A percentile compares a stretch with the other conserved stretches of the same genome.
Evolutionary conservation across 208 protist genomes (phyloP).

Genomic region (Leishmania turanica): DNA sequence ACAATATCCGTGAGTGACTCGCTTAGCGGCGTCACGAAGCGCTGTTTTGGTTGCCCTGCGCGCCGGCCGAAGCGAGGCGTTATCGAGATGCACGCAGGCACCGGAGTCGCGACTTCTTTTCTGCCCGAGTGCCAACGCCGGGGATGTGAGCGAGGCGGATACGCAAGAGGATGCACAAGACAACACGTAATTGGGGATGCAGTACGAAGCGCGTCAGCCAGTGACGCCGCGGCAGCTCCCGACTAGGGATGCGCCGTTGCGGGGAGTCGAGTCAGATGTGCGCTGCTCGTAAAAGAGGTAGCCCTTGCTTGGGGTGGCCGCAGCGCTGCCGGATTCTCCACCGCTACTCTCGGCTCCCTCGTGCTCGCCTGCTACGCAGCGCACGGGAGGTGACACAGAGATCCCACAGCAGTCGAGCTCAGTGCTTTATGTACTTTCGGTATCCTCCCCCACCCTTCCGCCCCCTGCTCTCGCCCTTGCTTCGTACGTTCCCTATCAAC

Average conservation of each 20-base stretch:
- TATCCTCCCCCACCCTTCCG: background rate
- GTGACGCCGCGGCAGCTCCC: background rate
- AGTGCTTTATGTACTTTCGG: background rate
- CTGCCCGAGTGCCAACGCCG: background rate
- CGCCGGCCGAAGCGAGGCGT: too few species aligned
- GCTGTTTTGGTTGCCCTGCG: background rate
- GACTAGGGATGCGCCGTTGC: background rate
- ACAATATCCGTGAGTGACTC: background rate
- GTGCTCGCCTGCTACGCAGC: background rate
- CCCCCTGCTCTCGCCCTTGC: background rate
- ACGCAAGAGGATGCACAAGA: background rate
- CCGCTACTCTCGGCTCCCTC: background rate
- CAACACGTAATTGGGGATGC: background rate
- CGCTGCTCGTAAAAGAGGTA: background rate
- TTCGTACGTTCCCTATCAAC: background rate
- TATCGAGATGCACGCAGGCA: background rate
- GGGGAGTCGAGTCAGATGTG: background rate
- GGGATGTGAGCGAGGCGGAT: background rate
- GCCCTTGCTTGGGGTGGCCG: background rate
- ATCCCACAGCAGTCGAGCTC: background rate
- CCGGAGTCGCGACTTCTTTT: background rate
- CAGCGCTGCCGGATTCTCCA: background rate
- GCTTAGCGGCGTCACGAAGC: too few species aligned
- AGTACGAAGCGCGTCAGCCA: background rate
- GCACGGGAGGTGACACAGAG: background rate